Percentiles rank a stretch among this genome's conserved stretches.
These are phyloP conservation scores for Fragaria iinumae DNA, from an alignment of 306 rosid species.

Conservation along the genomic window DNA sequence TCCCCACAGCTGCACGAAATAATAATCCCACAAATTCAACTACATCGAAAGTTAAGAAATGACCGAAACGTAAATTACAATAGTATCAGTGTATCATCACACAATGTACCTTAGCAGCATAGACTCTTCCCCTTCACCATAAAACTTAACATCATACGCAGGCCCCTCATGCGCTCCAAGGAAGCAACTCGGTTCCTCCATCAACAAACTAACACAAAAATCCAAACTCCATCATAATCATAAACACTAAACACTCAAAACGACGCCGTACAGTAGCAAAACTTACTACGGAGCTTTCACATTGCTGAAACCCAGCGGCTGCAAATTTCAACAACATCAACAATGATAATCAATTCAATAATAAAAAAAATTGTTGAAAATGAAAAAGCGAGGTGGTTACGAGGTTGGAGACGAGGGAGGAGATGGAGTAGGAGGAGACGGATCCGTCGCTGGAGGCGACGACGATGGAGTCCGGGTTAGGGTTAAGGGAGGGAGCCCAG, in stretches of 20 bases:
- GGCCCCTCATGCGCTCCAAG: constrained; percentile 83
- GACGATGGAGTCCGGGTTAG: constrained; percentile 56
- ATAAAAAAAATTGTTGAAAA: neutral
- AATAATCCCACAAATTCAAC: neutral
- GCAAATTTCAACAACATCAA: constrained; percentile 26
- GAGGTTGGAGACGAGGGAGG: constrained; percentile 59
- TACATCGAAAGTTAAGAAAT: neutral
- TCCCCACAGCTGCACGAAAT: constrained; percentile 63
- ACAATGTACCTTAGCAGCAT: constrained; percentile 64
- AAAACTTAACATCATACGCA: constrained; percentile 78
- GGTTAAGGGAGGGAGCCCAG: constrained; percentile 67
- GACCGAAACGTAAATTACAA: neutral
- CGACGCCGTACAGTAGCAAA: neutral
- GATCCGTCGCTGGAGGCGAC: constrained; percentile 88
- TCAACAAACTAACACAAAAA: constrained; percentile 35
- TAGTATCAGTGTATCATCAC: neutral
- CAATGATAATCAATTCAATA: neutral
- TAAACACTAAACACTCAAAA: constrained; percentile 12
- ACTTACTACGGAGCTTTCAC: constrained; percentile 51
- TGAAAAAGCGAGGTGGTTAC: constrained; percentile 20
- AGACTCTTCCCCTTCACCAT: constrained; percentile 57
- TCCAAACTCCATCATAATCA: constrained; percentile 37
- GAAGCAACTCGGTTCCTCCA: constrained; percentile 63
- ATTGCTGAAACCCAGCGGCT: constrained; percentile 53
- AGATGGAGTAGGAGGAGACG: constrained; percentile 68